Percentiles rank a stretch among this genome's conserved stretches.
phyloP scores from a whole-genome alignment of 345 rosid genomes.

The Barbarea vulgaris region DNA sequence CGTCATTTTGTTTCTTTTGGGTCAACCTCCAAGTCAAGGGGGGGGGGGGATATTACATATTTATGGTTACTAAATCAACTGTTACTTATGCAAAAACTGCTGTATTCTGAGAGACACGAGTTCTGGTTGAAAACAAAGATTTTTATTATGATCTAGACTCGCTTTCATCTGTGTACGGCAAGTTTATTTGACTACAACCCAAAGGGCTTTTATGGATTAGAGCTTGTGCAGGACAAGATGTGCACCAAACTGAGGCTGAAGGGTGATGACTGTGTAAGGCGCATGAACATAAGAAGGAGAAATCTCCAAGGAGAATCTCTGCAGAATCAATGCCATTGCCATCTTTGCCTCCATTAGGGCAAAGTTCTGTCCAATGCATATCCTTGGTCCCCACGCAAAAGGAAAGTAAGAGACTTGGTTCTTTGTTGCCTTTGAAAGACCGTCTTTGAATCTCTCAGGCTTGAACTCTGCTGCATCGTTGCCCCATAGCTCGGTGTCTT shows the following conservation, averaged over 20 bases:
- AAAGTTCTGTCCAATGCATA: slow-evolving; percentile 60
- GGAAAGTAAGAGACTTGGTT: slow-evolving; percentile 47
- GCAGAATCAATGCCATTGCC: slow-evolving; percentile 49
- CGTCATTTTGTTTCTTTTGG: too few relatives aligned
- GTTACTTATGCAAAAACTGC: too few relatives aligned
- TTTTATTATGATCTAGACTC: not conserved
- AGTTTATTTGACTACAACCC: not conserved
- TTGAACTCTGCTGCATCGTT: slow-evolving; percentile 57
- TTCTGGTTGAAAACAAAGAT: not conserved
- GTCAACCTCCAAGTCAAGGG: too few relatives aligned
- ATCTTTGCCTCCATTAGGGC: slow-evolving; percentile 57
- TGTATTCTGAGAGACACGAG: not conserved
- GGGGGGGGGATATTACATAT: too few relatives aligned
- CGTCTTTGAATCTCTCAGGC: slow-evolving; percentile 50
- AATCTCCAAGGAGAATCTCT: slow-evolving; percentile 33
- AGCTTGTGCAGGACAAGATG: slow-evolving; percentile 39
- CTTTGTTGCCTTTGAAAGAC: slow-evolving; percentile 54
- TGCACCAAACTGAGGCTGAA: slow-evolving; percentile 55
- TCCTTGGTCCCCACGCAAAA: slow-evolving; percentile 57
- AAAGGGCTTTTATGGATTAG: not conserved
- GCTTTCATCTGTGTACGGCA: not conserved
- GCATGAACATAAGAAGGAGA: slow-evolving; percentile 49
- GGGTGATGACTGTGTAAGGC: slow-evolving; percentile 34
- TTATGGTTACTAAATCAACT: too few relatives aligned
- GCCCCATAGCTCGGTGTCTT: slow-evolving; percentile 48